Percentiles rank a stretch among this genome's conserved stretches.
These are phyloP conservation scores for Clonostachys rosea DNA, from an alignment of 2,329 filamentous ascomycete species.

Conservation along the genomic window DNA sequence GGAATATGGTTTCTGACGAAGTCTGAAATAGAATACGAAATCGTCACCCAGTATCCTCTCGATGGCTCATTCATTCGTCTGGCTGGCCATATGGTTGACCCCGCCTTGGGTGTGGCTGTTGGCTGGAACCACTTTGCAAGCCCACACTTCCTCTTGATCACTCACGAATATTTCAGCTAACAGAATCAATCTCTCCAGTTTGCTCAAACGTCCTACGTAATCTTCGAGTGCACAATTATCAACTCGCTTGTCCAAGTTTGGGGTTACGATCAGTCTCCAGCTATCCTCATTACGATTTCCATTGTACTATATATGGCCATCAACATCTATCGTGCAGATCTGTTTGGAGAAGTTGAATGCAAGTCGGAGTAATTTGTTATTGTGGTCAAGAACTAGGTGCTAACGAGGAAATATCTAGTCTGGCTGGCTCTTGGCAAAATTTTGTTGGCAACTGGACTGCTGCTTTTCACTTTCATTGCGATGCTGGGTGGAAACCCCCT, in stretches of 20 bases:
- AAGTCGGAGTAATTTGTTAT: background rate
- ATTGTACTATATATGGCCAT: background rate
- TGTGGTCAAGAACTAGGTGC: too few relatives aligned
- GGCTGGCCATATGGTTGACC: background rate
- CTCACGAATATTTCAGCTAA: background rate
- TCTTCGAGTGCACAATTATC: constrained; percentile 1
- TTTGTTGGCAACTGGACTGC: background rate
- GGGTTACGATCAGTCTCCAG: background rate
- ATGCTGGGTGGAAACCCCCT: constrained; percentile 3
- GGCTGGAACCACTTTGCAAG: constrained; percentile 1
- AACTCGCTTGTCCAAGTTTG: background rate
- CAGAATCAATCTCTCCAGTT: background rate
- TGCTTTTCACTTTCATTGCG: constrained; percentile 1
- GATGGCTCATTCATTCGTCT: constrained; percentile 1
- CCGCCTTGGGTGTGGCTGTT: background rate
- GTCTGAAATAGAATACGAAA: background rate
- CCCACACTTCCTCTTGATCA: too few relatives aligned
- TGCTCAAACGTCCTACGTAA: background rate
- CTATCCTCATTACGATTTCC: background rate
- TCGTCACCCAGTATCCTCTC: background rate
- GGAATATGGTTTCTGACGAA: too few relatives aligned
- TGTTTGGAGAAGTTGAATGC: constrained; percentile 1
- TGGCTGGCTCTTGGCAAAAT: background rate
- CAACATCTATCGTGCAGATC: background rate
- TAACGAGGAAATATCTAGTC: too few relatives aligned